These are phyloP conservation scores for Gastrolobium bilobum DNA, from an alignment of 306 rosid species.

Conservation along the genomic window DNA sequence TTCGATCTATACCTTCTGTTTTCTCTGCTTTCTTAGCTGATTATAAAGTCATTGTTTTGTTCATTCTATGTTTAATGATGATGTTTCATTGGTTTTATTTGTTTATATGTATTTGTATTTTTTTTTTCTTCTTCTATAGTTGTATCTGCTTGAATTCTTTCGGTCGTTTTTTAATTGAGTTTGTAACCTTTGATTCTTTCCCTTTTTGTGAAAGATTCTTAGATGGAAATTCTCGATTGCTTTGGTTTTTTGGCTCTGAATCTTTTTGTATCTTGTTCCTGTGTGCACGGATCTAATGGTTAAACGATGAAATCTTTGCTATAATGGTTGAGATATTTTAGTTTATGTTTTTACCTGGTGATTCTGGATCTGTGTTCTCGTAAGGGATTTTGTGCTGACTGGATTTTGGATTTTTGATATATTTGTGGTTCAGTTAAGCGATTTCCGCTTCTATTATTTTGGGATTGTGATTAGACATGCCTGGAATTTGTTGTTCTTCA, in stretches of 20 bases:
- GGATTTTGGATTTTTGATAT: background rate
- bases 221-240: background rate
- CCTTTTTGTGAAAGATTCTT: background rate
- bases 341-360: background rate
- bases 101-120: background rate
- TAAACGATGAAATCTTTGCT: background rate
- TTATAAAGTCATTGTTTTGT: background rate
- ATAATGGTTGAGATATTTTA: background rate
- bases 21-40: background rate
- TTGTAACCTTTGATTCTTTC: background rate
- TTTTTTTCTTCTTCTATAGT: background rate
- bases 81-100: background rate
- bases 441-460: background rate
- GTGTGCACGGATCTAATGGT: constrained; percentile 1
- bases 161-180: background rate
- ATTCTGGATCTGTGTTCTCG: constrained; percentile 6
- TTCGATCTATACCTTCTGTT: background rate
- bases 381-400: background rate
- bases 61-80: background rate
- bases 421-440: background rate
- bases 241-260: background rate
- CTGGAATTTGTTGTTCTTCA: background rate
- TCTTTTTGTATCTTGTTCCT: constrained; percentile 18
- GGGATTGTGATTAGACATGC: background rate
- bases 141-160: background rate